phyloP scores from a whole-genome alignment of 208 protist genomes.

The Spongospora subterranea region DNA sequence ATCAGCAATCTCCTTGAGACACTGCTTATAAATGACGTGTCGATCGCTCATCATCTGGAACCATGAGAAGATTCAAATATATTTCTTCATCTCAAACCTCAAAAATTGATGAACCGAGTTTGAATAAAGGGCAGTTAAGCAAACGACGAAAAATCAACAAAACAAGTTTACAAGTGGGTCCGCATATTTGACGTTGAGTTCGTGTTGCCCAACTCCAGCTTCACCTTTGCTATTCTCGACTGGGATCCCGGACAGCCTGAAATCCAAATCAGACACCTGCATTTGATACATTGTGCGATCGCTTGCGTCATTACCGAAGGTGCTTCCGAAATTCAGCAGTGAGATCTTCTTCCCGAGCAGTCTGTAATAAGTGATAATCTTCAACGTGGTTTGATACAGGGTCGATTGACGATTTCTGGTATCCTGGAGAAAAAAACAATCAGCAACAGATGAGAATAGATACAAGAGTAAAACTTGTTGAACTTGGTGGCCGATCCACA shows the following conservation, averaged over 20 bases:
- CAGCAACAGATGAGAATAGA: not conserved
- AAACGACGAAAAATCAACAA: no score
- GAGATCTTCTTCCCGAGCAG: conserved; percentile 37
- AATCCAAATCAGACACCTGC: not conserved
- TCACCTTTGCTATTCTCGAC: conserved; percentile 59
- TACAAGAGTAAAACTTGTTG: no score
- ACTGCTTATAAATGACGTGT: conserved; percentile 59
- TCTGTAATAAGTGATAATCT: conserved; percentile 59
- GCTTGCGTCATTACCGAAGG: conserved; percentile 18
- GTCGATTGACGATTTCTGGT: not conserved
- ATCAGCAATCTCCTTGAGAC: conserved; percentile 56
- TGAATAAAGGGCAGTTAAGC: no score
- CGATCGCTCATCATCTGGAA: conserved; percentile 47
- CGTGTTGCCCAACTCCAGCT: conserved; percentile 59
- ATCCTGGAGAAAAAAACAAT: not conserved
- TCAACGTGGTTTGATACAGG: conserved; percentile 50
- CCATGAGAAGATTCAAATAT: no score
- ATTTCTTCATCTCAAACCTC: no score
- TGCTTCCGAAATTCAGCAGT: conserved; percentile 58
- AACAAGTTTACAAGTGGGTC: not conserved
- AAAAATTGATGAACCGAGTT: no score
- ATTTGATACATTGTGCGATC: not conserved
- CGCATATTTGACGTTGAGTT: conserved; percentile 59
- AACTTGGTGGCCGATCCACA: no score
- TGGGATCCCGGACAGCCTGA: conserved; percentile 28